phyloP scores from a whole-genome alignment of 2,329 filamentous ascomycete species.

The Talaromyces marneffei region DNA sequence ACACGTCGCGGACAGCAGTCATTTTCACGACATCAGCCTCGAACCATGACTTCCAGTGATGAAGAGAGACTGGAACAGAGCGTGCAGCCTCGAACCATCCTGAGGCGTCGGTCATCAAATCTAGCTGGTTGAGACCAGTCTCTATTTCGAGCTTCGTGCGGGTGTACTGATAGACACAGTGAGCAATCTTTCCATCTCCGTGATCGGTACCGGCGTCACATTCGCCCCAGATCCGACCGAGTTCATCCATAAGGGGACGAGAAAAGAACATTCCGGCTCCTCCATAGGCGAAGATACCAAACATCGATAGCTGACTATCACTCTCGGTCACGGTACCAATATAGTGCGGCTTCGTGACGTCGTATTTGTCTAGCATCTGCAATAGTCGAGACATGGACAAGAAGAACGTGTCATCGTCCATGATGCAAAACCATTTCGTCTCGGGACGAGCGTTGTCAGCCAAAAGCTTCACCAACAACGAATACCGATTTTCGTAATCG shows the following conservation, averaged over 20 bases:
- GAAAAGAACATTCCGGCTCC: constrained; percentile 57
- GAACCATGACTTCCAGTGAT: constrained; percentile 62
- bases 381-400: constrained; percentile 49
- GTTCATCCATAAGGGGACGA: constrained; percentile 45
- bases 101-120: constrained; percentile 50
- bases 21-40: constrained; percentile 46
- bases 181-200: constrained; percentile 53
- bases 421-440: constrained; percentile 52
- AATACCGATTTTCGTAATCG: constrained; percentile 49
- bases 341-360: constrained; percentile 48
- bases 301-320: constrained; percentile 46
- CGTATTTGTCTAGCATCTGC: constrained; percentile 43
- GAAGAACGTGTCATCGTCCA: constrained; percentile 62
- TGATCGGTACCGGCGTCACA: constrained; percentile 45
- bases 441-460: constrained; percentile 38
- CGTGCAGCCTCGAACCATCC: constrained; percentile 57
- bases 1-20: constrained; percentile 46
- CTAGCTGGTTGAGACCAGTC: constrained; percentile 53
- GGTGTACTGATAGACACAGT: constrained; percentile 54
- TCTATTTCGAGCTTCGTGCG: constrained; percentile 51
- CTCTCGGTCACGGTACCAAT: constrained; percentile 56
- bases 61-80: constrained; percentile 49
- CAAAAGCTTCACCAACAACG: constrained; percentile 50
- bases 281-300: constrained; percentile 57
- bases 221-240: constrained; percentile 44